Conservation (phyloP, 805 yeast genomes). For the Candida rishiriensis region DNA sequence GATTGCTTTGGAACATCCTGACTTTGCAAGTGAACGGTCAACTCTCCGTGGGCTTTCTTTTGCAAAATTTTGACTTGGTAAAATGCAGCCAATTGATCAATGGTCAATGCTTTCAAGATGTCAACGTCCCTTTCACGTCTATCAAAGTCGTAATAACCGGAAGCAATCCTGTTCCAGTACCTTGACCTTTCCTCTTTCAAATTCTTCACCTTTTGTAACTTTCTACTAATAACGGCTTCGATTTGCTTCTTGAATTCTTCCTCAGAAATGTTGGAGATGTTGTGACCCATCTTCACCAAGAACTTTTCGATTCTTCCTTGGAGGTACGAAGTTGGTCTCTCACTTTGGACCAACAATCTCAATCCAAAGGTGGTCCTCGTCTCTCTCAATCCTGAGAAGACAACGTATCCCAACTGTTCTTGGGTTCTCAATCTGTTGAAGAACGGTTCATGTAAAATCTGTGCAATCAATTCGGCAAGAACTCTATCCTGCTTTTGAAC, state of each 20-base stretch:
- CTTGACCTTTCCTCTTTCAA: constrained; percentile 68
- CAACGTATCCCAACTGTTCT: constrained; percentile 94
- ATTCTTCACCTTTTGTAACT: constrained; percentile 70
- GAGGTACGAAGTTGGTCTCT: constrained; percentile 66
- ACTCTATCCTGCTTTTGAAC: constrained; percentile 42
- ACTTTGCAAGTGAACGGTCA: constrained; percentile 63
- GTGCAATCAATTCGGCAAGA: constrained; percentile 61
- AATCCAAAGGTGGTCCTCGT: constrained; percentile 71
- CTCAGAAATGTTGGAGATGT: constrained; percentile 43
- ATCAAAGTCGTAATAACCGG: constrained; percentile 76
- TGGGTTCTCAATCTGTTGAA: constrained; percentile 87
- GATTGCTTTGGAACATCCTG: constrained; percentile 30
- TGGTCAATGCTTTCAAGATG: constrained; percentile 47
- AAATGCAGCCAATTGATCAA: constrained; percentile 53
- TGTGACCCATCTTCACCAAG: constrained; percentile 42
- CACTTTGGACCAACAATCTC: constrained; percentile 79
- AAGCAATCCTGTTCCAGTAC: constrained; percentile 62
- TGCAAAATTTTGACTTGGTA: constrained; percentile 41
- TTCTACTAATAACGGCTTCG: constrained; percentile 59
- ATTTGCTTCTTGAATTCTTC: constrained; percentile 69
- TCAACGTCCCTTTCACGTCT: constrained; percentile 54
- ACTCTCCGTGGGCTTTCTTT: constrained; percentile 29
- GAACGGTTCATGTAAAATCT: constrained; percentile 79
- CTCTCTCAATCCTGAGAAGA: constrained; percentile 67
- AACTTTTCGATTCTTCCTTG: constrained; percentile 74